These are phyloP conservation scores for Backusella circina DNA, from an alignment of 192 early-diverging fungal species.

Conservation along the genomic window DNA sequence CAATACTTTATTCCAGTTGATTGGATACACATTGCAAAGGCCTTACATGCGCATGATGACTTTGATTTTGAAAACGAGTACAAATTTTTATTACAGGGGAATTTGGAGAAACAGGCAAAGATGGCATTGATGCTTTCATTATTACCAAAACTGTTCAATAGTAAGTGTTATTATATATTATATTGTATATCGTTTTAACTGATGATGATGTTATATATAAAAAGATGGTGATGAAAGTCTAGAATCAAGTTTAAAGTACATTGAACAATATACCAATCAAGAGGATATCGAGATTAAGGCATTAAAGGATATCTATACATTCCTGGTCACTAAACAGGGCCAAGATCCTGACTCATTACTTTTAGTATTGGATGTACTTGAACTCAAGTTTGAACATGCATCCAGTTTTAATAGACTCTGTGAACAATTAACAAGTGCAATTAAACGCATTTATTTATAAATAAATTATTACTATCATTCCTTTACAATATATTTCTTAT, in stretches of 20 bases:
- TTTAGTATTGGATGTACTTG: neutral
- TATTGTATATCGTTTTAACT: no score
- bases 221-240: no score
- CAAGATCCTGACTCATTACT: neutral
- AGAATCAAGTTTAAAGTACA: no score
- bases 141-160: neutral
- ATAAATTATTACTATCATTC: neutral
- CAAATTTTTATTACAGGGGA: neutral
- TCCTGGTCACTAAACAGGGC: neutral
- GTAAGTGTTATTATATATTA: neutral
- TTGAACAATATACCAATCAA: neutral
- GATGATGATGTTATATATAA: no score
- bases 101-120: neutral
- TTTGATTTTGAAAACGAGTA: neutral
- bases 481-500: slow-evolving; percentile 12
- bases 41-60: neutral
- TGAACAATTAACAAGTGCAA: neutral
- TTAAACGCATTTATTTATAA: neutral
- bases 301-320: neutral
- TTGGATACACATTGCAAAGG: neutral
- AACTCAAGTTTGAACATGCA: no score
- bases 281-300: neutral
- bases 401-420: neutral
- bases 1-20: neutral
- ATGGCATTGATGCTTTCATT: neutral